phyloP scores from a whole-genome alignment of 352 stramenopile genomes.

The Globisporangium echinulatum region DNA sequence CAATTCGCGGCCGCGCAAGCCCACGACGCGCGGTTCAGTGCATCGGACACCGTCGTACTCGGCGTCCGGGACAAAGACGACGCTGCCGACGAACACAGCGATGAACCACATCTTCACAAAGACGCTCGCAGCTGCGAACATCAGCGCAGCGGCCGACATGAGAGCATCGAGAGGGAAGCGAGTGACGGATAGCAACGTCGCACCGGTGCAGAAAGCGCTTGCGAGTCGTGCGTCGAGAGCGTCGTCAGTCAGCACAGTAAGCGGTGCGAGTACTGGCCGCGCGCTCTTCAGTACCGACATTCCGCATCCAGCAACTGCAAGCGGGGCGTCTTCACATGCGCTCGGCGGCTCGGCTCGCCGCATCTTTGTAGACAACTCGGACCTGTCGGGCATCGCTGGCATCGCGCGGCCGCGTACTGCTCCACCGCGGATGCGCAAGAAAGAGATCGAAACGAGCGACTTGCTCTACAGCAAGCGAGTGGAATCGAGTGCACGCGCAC shows the following conservation, averaged over 20 bases:
- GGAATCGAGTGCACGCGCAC: conserved; percentile 15
- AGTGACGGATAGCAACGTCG: conserved; percentile 2
- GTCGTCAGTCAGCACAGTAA: neutral
- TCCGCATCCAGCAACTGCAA: conserved; percentile 2
- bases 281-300: conserved; percentile 14
- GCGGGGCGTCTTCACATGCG: neutral
- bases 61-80: conserved; percentile 13
- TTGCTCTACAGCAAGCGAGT: conserved; percentile 37
- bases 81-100: conserved; percentile 17
- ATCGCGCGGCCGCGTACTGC: conserved; percentile 30
- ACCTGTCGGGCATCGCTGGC: neutral
- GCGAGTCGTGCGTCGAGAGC: conserved; percentile 10
- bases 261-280: neutral
- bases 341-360: conserved; percentile 5
- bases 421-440: conserved; percentile 27
- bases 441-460: conserved; percentile 37
- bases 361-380: conserved; percentile 1
- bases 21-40: conserved; percentile 2
- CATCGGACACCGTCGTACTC: conserved; percentile 19
- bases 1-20: conserved; percentile 36
- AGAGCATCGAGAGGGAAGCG: conserved; percentile 5
- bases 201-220: conserved; percentile 10
- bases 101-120: conserved; percentile 14
- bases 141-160: neutral
- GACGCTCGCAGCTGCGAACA: conserved; percentile 3